These are phyloP conservation scores for Kuraishia borneana DNA, from an alignment of 805 yeast genomes.

Conservation along the genomic window DNA sequence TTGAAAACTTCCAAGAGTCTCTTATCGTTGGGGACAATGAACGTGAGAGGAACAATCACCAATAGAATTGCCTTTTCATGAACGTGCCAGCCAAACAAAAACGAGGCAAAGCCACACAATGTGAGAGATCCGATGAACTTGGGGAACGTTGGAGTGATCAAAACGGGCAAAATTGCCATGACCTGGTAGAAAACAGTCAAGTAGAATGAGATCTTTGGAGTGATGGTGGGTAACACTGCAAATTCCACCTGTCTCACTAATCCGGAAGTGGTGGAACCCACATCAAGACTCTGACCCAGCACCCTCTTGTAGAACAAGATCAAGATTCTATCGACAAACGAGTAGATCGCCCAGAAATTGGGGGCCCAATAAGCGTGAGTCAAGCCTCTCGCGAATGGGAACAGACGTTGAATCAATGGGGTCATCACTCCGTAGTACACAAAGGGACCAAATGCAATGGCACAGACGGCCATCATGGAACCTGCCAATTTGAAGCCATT, in stretches of 20 bases:
- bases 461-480: conserved; percentile 51
- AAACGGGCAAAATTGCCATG: conserved; percentile 61
- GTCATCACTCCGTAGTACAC: conserved; percentile 47
- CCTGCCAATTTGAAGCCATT: conserved; percentile 51
- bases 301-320: conserved; percentile 29
- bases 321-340: conserved; percentile 66
- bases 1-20: conserved; percentile 63
- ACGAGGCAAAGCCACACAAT: conserved; percentile 84
- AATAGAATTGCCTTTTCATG: conserved; percentile 95
- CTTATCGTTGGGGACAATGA: conserved; percentile 61
- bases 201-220: conserved; percentile 67
- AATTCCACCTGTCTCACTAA: conserved; percentile 86
- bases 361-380: conserved; percentile 99
- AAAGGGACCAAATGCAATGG: conserved; percentile 73
- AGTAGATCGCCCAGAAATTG: conserved; percentile 90
- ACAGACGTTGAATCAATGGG: conserved; percentile 56
- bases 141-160: conserved; percentile 61
- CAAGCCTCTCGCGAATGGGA: conserved; percentile 90
- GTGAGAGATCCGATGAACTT: conserved; percentile 79
- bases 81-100: conserved; percentile 96
- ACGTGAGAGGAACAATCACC: conserved; percentile 78
- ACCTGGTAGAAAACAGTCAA: conserved; percentile 79
- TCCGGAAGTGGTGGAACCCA: conserved; percentile 51
- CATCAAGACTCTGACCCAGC: conserved; percentile 22
- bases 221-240: conserved; percentile 66